Percentiles rank a stretch among this genome's conserved stretches.
Conservation (phyloP, 2,329 filamentous ascomycete species). For the Fusarium buxicola region DNA sequence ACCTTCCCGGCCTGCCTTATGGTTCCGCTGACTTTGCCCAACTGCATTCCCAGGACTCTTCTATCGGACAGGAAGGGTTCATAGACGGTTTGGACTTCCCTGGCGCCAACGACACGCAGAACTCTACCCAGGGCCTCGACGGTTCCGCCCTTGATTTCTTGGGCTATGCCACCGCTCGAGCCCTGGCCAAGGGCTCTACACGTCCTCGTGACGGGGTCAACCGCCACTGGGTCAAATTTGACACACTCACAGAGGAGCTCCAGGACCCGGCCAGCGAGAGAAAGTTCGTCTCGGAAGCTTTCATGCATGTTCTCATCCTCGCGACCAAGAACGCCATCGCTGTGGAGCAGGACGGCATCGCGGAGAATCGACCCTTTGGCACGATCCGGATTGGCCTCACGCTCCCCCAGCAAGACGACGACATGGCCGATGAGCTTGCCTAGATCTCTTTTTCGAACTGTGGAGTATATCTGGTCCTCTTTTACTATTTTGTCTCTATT, state of each 20-base stretch:
- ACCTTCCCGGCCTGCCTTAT: slow-evolving; percentile 50
- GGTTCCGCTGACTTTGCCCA: slow-evolving; percentile 50
- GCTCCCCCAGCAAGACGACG: slow-evolving; percentile 23
- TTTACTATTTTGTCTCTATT: slow-evolving; percentile 13
- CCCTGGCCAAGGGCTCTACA: slow-evolving; percentile 48
- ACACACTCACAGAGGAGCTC: slow-evolving; percentile 74
- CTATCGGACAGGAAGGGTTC: slow-evolving; percentile 44
- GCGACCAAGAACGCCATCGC: slow-evolving; percentile 73
- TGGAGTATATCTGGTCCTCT: slow-evolving; percentile 2
- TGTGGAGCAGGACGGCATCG: slow-evolving; percentile 68
- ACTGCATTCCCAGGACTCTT: slow-evolving; percentile 47
- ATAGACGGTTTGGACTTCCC: slow-evolving; percentile 33
- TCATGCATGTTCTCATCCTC: slow-evolving; percentile 78
- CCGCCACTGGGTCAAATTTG: slow-evolving; percentile 71
- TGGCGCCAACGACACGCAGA: slow-evolving; percentile 46
- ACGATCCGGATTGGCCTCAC: slow-evolving; percentile 59
- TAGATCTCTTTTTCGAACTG: slow-evolving; percentile 14
- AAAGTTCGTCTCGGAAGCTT: slow-evolving; percentile 78
- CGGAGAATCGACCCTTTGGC: slow-evolving; percentile 57
- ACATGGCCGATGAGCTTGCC: slow-evolving; percentile 38
- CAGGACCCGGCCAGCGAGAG: slow-evolving; percentile 68
- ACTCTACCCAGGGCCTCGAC: slow-evolving; percentile 55
- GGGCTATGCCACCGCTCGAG: slow-evolving; percentile 54
- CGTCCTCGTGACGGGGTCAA: slow-evolving; percentile 49
- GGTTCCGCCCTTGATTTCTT: slow-evolving; percentile 60